phyloP scores from a whole-genome alignment of 169 alveolate genomes.

The Sarcocystis neurona region DNA sequence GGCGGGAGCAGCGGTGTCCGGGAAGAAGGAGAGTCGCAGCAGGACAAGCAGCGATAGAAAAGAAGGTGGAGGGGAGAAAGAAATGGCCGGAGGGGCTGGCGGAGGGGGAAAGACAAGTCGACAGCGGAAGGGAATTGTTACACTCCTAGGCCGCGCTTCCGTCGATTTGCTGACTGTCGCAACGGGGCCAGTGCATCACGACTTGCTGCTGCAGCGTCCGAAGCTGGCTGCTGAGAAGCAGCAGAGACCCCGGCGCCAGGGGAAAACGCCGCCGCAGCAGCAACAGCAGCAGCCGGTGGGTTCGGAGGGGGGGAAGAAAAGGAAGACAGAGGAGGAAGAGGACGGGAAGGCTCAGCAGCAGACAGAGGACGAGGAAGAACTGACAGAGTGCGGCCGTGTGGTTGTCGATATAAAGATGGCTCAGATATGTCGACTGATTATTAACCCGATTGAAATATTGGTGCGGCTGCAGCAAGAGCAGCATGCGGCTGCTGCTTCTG shows the following conservation, averaged over 20 bases:
- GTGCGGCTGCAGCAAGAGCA: conserved; percentile 38
- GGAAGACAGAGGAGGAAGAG: no score
- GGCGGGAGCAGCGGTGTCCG: no score
- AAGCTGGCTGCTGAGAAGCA: no score
- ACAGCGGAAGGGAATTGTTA: background rate
- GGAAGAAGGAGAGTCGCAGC: background rate
- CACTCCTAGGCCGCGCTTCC: conserved; percentile 47
- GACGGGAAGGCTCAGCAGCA: background rate
- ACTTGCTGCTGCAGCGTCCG: conserved; percentile 47
- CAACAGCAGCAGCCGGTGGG: background rate
- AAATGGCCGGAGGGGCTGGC: conserved; percentile 18
- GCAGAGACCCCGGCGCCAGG: no score
- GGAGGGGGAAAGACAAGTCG: background rate
- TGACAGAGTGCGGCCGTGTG: conserved; percentile 48
- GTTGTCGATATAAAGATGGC: conserved; percentile 62
- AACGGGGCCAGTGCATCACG: conserved; percentile 67
- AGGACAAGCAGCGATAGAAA: background rate
- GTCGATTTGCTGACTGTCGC: conserved; percentile 58
- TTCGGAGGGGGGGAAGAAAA: no score
- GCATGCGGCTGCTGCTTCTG: background rate
- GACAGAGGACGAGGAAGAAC: background rate
- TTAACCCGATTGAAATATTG: conserved; percentile 62
- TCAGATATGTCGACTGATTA: conserved; percentile 62
- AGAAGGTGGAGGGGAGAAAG: no score
- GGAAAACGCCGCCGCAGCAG: background rate